These are phyloP conservation scores for Daldinia childiae DNA, from an alignment of 495 filamentous ascomycete species.

Conservation along the genomic window DNA sequence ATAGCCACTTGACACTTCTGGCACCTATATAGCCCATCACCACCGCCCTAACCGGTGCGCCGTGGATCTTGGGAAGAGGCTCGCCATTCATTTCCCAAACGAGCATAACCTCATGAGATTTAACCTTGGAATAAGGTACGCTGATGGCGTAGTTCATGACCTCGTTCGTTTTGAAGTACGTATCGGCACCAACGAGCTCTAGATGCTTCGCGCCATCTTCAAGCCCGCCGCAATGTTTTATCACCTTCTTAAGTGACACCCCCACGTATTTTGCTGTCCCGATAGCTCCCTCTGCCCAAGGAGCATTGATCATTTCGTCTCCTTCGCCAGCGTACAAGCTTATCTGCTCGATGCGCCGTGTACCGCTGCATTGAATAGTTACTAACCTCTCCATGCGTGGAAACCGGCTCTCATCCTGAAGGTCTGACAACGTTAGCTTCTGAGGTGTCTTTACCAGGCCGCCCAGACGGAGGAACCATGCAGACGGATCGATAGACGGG, in stretches of 20 bases:
- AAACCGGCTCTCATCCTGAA: slow-evolving; percentile 65
- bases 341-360: slow-evolving; percentile 74
- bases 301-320: slow-evolving; percentile 74
- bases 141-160: slow-evolving; percentile 71
- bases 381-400: slow-evolving; percentile 63
- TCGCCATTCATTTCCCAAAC: slow-evolving; percentile 78
- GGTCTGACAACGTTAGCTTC: slow-evolving; percentile 62
- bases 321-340: slow-evolving; percentile 69
- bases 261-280: slow-evolving; percentile 70
- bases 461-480: slow-evolving; percentile 62
- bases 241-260: slow-evolving; percentile 70
- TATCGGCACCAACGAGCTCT: slow-evolving; percentile 71
- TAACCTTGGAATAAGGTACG: slow-evolving; percentile 72
- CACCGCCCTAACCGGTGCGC: slow-evolving; percentile 68
- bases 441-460: slow-evolving; percentile 67
- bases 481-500: slow-evolving; percentile 65
- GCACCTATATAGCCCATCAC: slow-evolving; percentile 72
- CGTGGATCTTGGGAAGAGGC: slow-evolving; percentile 71
- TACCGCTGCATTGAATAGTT: slow-evolving; percentile 75
- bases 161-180: slow-evolving; percentile 71
- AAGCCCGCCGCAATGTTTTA: slow-evolving; percentile 72
- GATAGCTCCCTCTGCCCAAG: slow-evolving; percentile 74
- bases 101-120: slow-evolving; percentile 70
- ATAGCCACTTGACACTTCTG: slow-evolving; percentile 67
- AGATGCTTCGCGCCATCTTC: slow-evolving; percentile 64